Base-by-base conservation (phyloP, 139 green algal genomes). In the Desmodesmus armatus region DNA sequence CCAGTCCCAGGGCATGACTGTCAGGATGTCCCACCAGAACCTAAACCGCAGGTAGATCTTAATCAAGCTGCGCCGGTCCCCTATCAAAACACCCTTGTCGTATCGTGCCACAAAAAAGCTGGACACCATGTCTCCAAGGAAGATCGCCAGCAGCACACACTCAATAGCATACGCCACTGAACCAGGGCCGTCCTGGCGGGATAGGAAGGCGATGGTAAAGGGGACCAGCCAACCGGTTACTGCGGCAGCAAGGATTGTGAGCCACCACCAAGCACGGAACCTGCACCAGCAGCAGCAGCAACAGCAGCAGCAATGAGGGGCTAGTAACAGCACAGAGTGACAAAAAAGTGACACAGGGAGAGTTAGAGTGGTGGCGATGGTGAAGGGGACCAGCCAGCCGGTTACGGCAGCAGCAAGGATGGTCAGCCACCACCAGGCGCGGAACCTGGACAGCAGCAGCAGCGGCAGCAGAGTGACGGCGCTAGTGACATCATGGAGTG, bases 221-320 rank as follows among this genome's bases (percentile, higher is more conserved):
- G 75, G 75, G 4, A 82, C 39, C 33, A 71, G 51, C 60, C 41
- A 84, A 62, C 78, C 62, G 7, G 62, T 84, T 6, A 75, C 62
- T 33, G 41, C 41, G 21, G 78, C 78, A 23, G 78, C 78, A 74
- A 74, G 25, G 27, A 74, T 84, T 33, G 78, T 84, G 25, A 84
- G 29, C 78, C 78, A 84, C 78, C 78, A 84, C 78, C 78, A 84
- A 21, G 66, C 66, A 33, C 78, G 78, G 60, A 76, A 84, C 21
- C 76, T 83, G 76, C 75, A 70, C 1, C 62, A 15, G 62, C 9
- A 71, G 29, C 62, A 15, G n/a, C 7, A 9, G 62, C 13, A 9
- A 71, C n/a, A 71, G 62, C 7, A 17, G n/a, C 29, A 71, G 29
- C n/a, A 17, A 15, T 41, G 13, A 33, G n/a, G 7, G 29, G 62